Evolutionary conservation across 768 basidiomycete genomes (phyloP).

Genomic region (Goffeauzyma gilvescens): DNA sequence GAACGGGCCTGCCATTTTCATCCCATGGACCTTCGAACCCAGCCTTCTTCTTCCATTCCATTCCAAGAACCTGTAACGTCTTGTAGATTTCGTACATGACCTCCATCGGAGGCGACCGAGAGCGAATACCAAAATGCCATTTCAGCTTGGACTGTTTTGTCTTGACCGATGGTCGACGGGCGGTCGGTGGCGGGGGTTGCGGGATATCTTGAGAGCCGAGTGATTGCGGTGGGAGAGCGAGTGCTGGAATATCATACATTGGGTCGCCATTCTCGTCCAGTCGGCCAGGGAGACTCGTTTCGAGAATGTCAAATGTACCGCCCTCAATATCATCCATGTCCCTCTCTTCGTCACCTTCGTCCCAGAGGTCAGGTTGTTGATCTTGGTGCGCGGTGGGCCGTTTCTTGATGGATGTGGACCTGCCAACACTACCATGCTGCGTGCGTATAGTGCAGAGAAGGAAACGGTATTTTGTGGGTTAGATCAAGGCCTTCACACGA

Average conservation of each 20-base stretch:
- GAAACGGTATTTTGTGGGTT: background rate
- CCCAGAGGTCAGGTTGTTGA: constrained; percentile 64
- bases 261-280: constrained; percentile 14
- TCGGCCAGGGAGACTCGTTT: constrained; percentile 55
- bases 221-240: too few species aligned
- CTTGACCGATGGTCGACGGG: too few species aligned
- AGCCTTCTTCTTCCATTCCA: constrained; percentile 94
- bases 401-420: constrained; percentile 8
- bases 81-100: constrained; percentile 98
- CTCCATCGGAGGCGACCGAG: constrained; percentile 81
- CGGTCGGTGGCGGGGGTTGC: constrained; percentile 1
- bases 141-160: constrained; percentile 60
- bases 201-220: background rate
- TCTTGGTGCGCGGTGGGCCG: constrained; percentile 40
- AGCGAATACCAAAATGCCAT: constrained; percentile 97
- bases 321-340: constrained; percentile 40
- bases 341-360: constrained; percentile 42
- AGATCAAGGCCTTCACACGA: background rate
- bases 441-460: background rate
- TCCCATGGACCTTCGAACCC: constrained; percentile 31
- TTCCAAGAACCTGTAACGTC: constrained; percentile 67
- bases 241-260: constrained; percentile 7
- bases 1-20: constrained; percentile 30
- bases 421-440: too few species aligned
- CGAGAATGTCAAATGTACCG: constrained; percentile 70